Percentiles rank a stretch among this genome's conserved stretches.
Evolutionary conservation across 495 filamentous ascomycete genomes (phyloP).

Genomic region (Daldinia childiae): DNA sequence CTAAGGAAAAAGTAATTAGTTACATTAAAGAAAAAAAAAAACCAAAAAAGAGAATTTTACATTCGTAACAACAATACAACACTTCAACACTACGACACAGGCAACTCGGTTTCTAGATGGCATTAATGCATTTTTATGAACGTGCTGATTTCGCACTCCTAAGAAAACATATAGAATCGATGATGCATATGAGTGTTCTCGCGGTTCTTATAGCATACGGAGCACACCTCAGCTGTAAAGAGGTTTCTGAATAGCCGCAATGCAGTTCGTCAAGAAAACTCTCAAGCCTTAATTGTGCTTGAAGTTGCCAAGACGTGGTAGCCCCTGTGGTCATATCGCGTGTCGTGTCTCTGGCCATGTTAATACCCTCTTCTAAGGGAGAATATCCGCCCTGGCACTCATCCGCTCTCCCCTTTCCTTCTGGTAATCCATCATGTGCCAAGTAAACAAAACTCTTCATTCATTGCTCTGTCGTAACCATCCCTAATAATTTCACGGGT

Average conservation of each 20-base stretch:
- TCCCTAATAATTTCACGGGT: constrained; percentile 26
- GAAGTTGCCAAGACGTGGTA: constrained; percentile 3
- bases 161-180: constrained; percentile 35
- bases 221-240: constrained; percentile 20
- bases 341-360: constrained; percentile 32
- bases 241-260: constrained; percentile 19
- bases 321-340: constrained; percentile 33
- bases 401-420: constrained; percentile 11
- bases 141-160: constrained; percentile 35
- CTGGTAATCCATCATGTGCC: constrained; percentile 27
- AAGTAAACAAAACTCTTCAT: constrained; percentile 42
- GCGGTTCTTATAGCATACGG: constrained; percentile 31
- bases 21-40: not conserved
- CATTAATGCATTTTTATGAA: constrained; percentile 38
- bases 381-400: constrained; percentile 22
- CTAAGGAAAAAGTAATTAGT: not conserved
- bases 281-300: constrained; percentile 10
- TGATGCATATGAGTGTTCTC: constrained; percentile 26
- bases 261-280: constrained; percentile 20
- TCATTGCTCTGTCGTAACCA: constrained; percentile 35
- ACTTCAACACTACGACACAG: not conserved
- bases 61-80: not conserved
- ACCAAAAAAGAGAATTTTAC: not conserved
- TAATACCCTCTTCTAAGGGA: constrained; percentile 14
- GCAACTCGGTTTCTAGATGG: not conserved